phyloP scores from a whole-genome alignment of 1,139 yeast species.

The Petasospora rhodanensis region DNA sequence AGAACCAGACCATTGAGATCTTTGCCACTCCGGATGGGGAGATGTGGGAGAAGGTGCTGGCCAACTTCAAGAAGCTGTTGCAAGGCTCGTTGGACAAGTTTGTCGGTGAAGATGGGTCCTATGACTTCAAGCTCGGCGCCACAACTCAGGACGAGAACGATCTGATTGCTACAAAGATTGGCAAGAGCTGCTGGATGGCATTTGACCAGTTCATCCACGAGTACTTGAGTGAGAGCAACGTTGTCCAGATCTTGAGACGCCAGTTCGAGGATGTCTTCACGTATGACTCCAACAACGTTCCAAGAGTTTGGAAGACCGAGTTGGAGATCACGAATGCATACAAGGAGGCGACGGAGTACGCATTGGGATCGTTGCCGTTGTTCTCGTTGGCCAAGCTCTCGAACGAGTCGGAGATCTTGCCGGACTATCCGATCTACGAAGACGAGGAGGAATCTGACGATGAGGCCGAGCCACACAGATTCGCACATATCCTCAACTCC shows the following conservation, averaged over 20 bases:
- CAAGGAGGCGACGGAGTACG: slow-evolving; percentile 50
- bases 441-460: slow-evolving; percentile 34
- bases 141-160: slow-evolving; percentile 36
- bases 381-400: slow-evolving; percentile 53
- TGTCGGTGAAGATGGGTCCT: slow-evolving; percentile 24
- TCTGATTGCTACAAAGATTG: slow-evolving; percentile 39
- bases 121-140: slow-evolving; percentile 67
- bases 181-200: slow-evolving; percentile 58
- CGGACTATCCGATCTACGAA: slow-evolving; percentile 46
- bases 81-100: slow-evolving; percentile 30
- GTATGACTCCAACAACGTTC: slow-evolving; percentile 79
- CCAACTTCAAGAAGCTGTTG: slow-evolving; percentile 41
- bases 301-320: slow-evolving; percentile 74
- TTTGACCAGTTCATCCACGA: slow-evolving; percentile 59
- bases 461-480: slow-evolving; percentile 40
- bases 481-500: slow-evolving; percentile 56
- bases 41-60: slow-evolving; percentile 60
- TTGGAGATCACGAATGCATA: slow-evolving; percentile 69
- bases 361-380: slow-evolving; percentile 56
- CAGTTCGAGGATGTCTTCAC: slow-evolving; percentile 79
- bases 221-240: slow-evolving; percentile 53
- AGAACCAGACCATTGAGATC: slow-evolving; percentile 37
- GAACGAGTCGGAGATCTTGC: slow-evolving; percentile 51
- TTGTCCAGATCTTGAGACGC: slow-evolving; percentile 55
- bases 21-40: slow-evolving; percentile 41